phyloP scores from a whole-genome alignment of 2,329 filamentous ascomycete genomes.

The Phoma sp. region DNA sequence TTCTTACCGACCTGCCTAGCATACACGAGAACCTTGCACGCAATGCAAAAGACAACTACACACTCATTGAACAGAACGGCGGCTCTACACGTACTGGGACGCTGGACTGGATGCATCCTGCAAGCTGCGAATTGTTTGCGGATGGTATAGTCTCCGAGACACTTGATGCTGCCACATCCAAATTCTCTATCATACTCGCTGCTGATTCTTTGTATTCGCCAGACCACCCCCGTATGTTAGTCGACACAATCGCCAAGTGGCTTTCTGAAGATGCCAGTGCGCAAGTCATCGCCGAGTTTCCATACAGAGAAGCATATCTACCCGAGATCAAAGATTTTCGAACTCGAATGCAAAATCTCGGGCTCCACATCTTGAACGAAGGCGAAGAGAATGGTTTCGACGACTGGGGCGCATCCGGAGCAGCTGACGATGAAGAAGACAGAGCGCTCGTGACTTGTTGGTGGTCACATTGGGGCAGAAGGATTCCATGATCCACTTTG shows the following conservation, averaged over 20 bases:
- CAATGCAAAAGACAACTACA: conserved; percentile 72
- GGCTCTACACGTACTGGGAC: conserved; percentile 68
- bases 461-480: conserved; percentile 67
- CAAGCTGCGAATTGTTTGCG: conserved; percentile 48
- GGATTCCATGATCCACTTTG: conserved; percentile 19
- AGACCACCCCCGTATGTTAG: conserved; percentile 77
- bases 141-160: conserved; percentile 6
- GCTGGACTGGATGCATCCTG: conserved; percentile 75
- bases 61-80: conserved; percentile 60
- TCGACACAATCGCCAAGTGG: conserved; percentile 72
- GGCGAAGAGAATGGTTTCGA: conserved; percentile 71
- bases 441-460: conserved; percentile 66
- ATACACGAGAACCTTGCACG: conserved; percentile 81
- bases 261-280: conserved; percentile 64
- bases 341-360: conserved; percentile 63
- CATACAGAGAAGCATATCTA: conserved; percentile 74
- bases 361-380: conserved; percentile 63
- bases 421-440: conserved; percentile 57
- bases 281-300: conserved; percentile 79
- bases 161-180: conserved; percentile 21
- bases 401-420: conserved; percentile 67
- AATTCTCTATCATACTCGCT: conserved; percentile 71
- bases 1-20: conserved; percentile 82
- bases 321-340: conserved; percentile 70
- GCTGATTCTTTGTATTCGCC: conserved; percentile 90